Base-by-base conservation (phyloP, 345 rosid species). In the Sapria himalayana region DNA sequence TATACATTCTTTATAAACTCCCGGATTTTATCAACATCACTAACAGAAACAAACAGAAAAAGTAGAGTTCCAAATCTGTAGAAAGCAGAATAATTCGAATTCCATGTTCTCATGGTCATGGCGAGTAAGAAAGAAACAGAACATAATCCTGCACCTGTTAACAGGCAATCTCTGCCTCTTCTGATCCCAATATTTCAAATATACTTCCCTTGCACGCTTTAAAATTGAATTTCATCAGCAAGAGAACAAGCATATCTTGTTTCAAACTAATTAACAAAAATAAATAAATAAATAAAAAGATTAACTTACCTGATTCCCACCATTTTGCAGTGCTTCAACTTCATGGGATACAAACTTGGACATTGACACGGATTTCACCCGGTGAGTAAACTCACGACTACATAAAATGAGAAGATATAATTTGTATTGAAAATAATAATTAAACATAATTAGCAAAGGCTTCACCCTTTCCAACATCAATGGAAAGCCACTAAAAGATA, bases 381-480 rank as follows among this genome's bases (percentile, higher is more conserved):
- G 95, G 51, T 82, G 95, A 47, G 98, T 79, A 39, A 82, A 89
- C 61, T 89, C 98, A 14, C 98, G 98, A 60, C 98, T 89, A n/a
- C n/a, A n/a, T n/a, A n/a, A 34, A 40, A 57, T 6, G 46, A 52
- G 33, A 29, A 9, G 19, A 33, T 8, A 50, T 11, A n/a, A n/a
- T n/a, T n/a, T n/a, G n/a, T n/a, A n/a, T n/a, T n/a, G n/a, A n/a
- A n/a, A n/a, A n/a, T n/a, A n/a, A n/a, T n/a, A n/a, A n/a, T n/a
- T n/a, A n/a, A n/a, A n/a, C n/a, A n/a, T n/a, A n/a, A n/a, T n/a
- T n/a, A n/a, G n/a, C n/a, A n/a, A n/a, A n/a, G n/a, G n/a, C n/a
- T n/a, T n/a, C n/a, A n/a, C n/a, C n/a, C n/a, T n/a, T n/a, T n/a
- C n/a, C n/a, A n/a, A n/a, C n/a, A n/a, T n/a, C n/a, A n/a, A n/a